Conservation (phyloP, 2,329 filamentous ascomycete genomes). For the Pseudogymnoascus sp. region DNA sequence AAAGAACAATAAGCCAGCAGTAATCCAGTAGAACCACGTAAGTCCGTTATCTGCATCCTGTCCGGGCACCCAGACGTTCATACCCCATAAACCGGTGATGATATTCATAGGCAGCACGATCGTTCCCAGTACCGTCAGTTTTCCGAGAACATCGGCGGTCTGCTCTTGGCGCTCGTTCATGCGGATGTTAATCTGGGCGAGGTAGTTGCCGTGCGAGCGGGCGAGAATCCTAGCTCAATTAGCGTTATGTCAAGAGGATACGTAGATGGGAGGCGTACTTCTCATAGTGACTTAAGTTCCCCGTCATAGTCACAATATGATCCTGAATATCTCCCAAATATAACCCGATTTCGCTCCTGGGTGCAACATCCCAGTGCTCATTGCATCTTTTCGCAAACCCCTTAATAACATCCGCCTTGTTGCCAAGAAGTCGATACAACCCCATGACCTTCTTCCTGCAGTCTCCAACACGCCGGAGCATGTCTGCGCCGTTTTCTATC, state of each 20-base stretch:
- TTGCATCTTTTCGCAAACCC: conserved; percentile 98
- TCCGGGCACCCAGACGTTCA: conserved; percentile 95
- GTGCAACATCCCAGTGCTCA: conserved; percentile 94
- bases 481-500: conserved; percentile 56
- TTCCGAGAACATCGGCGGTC: conserved; percentile 89
- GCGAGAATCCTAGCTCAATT: conserved; percentile 61
- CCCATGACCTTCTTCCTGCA: conserved; percentile 97
- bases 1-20: conserved; percentile 68
- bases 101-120: conserved; percentile 99
- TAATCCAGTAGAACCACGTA: conserved; percentile 67
- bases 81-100: conserved; percentile 95
- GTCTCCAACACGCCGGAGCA: conserved; percentile 87
- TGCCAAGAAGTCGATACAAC: conserved; percentile 82
- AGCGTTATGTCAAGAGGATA: conserved; percentile 14
- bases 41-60: conserved; percentile 72
- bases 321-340: conserved; percentile 98
- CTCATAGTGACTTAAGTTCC: conserved; percentile 91
- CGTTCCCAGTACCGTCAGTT: conserved; percentile 89
- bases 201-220: conserved; percentile 88
- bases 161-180: conserved; percentile 98
- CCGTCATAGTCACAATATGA: conserved; percentile 98
- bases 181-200: conserved; percentile 97
- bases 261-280: conserved; percentile 51
- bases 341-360: conserved; percentile 89
- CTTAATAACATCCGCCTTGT: conserved; percentile 98